Conservation (phyloP, 2,329 filamentous ascomycete species). For the Blastomyces gilchristii region DNA sequence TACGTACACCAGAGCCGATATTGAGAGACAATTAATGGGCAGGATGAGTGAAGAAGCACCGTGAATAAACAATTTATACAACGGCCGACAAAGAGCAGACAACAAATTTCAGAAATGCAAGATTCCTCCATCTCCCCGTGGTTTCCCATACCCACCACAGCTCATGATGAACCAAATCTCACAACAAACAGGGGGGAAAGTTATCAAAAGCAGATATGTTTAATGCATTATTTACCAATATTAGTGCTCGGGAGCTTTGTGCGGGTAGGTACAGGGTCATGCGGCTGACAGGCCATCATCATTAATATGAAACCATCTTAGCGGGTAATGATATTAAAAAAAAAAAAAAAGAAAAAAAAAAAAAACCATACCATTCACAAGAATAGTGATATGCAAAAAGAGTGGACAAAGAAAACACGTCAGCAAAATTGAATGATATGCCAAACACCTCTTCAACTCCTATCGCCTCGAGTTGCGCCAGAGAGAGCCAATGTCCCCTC, state of each 20-base stretch:
- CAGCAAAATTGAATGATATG: not conserved
- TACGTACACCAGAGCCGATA: not conserved
- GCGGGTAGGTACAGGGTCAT: not conserved
- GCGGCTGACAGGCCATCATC: not conserved
- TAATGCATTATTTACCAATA: not conserved
- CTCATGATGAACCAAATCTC: not conserved
- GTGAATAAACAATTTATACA: not conserved
- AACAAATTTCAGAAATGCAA: not conserved
- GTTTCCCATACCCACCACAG: not conserved
- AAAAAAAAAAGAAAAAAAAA: no score
- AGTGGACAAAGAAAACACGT: not conserved
- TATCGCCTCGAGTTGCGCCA: not conserved
- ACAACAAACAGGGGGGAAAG: not conserved
- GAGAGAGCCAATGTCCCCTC: not conserved
- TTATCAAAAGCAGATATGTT: not conserved
- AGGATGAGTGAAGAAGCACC: not conserved
- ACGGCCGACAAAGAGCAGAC: not conserved
- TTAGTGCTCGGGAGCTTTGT: not conserved
- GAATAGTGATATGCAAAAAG: not conserved
- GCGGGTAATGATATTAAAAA: not conserved
- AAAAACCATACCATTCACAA: no score
- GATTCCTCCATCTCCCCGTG: not conserved
- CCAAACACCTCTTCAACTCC: not conserved
- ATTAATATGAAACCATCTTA: not conserved
- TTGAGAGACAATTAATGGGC: not conserved